phyloP scores from a whole-genome alignment of 345 rosid genomes.

The Hirschfeldia incana region DNA sequence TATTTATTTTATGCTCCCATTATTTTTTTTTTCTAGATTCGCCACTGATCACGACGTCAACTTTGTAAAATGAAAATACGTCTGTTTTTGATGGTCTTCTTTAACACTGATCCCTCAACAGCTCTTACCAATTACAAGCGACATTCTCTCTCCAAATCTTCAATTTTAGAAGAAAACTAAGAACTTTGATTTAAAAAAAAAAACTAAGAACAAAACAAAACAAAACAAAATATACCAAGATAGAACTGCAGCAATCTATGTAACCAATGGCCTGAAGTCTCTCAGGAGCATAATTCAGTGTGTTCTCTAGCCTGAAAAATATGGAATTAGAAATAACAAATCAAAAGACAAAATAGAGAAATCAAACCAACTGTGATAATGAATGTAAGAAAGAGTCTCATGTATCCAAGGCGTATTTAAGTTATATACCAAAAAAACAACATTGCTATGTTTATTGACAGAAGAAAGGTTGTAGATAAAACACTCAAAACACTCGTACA shows the following conservation, averaged over 20 bases:
- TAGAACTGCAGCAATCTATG: slow-evolving; percentile 37
- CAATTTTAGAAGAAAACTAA: no score
- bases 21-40: no score
- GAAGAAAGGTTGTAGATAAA: not conserved
- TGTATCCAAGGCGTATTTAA: not conserved
- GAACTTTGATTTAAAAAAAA: no score
- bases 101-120: no score
- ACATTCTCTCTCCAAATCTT: no score
- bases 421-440: slow-evolving; percentile 12
- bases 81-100: no score
- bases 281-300: slow-evolving; percentile 1
- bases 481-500: slow-evolving; percentile 52
- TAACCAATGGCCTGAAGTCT: slow-evolving; percentile 87
- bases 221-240: no score
- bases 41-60: no score
- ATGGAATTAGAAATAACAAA: not conserved
- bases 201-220: no score
- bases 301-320: slow-evolving; percentile 63
- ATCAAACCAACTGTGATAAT: not conserved
- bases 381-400: slow-evolving; percentile 12
- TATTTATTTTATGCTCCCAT: no score
- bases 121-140: no score
- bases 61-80: no score
- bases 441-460: slow-evolving; percentile 18
- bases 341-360: not conserved